Percentiles rank a stretch among this genome's conserved stretches.
Evolutionary conservation across 2,329 filamentous ascomycete genomes (phyloP).

Genomic region (Diatrype stigma): DNA sequence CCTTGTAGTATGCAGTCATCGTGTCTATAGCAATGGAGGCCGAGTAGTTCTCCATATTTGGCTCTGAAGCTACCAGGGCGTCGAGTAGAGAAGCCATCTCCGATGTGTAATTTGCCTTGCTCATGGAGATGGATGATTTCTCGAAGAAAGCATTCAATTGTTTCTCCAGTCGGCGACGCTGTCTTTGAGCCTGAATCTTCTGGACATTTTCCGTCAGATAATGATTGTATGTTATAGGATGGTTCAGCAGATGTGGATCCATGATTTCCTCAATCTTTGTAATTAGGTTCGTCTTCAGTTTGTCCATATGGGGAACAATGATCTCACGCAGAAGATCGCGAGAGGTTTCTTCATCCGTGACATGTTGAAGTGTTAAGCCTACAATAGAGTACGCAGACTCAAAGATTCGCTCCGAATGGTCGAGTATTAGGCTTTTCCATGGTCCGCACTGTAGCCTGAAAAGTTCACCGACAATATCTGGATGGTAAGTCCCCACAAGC

Average conservation of each 20-base stretch:
- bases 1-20: slow-evolving; percentile 12
- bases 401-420: slow-evolving; percentile 14
- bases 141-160: background rate
- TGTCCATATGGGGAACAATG: slow-evolving; percentile 18
- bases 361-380: slow-evolving; percentile 14
- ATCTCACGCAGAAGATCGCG: slow-evolving; percentile 14
- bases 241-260: slow-evolving; percentile 19
- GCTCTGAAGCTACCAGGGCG: background rate
- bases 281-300: slow-evolving; percentile 12
- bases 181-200: slow-evolving; percentile 16
- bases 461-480: slow-evolving; percentile 28
- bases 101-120: background rate
- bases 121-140: no score
- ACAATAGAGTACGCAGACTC: slow-evolving; percentile 12
- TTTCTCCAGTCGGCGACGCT: background rate
- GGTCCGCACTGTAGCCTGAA: slow-evolving; percentile 29
- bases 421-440: slow-evolving; percentile 21
- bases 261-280: slow-evolving; percentile 25
- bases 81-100: background rate
- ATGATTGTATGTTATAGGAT: slow-evolving; percentile 38
- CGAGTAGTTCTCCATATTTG: slow-evolving; percentile 3
- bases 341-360: slow-evolving; percentile 18
- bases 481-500: slow-evolving; percentile 32
- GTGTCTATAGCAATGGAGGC: slow-evolving; percentile 2
- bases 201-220: slow-evolving; percentile 32